These are phyloP conservation scores for Ophiostoma himal-ulmi DNA, from an alignment of 2,329 filamentous ascomycete species.

Conservation along the genomic window DNA sequence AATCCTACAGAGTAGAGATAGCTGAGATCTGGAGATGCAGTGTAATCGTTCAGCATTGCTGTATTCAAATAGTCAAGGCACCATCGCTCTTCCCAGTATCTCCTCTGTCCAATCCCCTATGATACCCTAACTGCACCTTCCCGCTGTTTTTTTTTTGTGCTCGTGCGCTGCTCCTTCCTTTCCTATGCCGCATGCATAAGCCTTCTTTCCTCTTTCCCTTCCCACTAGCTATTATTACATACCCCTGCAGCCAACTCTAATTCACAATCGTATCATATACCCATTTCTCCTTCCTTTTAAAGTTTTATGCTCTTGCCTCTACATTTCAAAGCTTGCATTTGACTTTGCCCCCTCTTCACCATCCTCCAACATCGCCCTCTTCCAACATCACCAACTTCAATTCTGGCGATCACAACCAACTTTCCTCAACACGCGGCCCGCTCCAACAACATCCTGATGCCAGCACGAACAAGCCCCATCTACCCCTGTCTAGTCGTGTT, in stretches of 20 bases:
- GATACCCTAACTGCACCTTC: neutral
- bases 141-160: neutral
- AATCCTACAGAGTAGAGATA: neutral
- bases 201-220: conserved; percentile 2
- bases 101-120: neutral
- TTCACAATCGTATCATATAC: neutral
- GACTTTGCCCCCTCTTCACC: neutral
- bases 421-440: conserved; percentile 6
- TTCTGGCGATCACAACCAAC: neutral
- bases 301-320: neutral
- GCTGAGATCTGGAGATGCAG: conserved; percentile 1
- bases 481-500: conserved; percentile 10
- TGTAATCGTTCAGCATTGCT: neutral
- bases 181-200: neutral
- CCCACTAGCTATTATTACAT: neutral
- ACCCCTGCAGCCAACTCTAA: neutral
- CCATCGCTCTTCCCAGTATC: neutral
- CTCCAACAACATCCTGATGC: neutral
- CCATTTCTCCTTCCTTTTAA: neutral
- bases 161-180: conserved; percentile 14
- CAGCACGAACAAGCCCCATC: conserved; percentile 6
- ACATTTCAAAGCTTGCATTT: neutral
- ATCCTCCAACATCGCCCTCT: neutral
- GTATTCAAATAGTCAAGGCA: neutral
- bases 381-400: conserved; percentile 9